Base-by-base conservation (phyloP, 139 green algal genomes). In the Medakamo hakoo region DNA sequence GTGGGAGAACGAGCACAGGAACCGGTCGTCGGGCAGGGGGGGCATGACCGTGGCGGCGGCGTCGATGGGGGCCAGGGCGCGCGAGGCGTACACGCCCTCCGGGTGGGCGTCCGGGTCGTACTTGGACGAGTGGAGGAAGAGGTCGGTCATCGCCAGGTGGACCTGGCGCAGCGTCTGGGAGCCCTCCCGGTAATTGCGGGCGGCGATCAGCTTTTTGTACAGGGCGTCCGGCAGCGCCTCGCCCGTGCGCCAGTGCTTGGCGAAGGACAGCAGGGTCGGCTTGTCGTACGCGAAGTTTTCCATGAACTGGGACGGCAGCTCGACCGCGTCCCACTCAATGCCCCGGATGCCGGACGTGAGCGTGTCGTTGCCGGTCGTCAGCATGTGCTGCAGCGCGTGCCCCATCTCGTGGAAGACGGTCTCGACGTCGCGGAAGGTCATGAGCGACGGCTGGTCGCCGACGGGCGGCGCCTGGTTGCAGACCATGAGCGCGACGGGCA, bases 331-430 rank as follows among this genome's bases (percentile, higher is more conserved):
- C 90, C 90, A 97, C 80, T 96, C 89, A 16, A 96, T 73, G 27
- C 78, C 78, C 3, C 84, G 70, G 76, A 98, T 98, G 59, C 90
- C 90, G 4, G 80, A 73, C 26, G 90, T 80, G 58, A 96, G 62
- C 24, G 88, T 89, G 69, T 96, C 87, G 4, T 81, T 62, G 68
- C 93, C 81, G 59, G 79, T 64, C 2, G 91, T 97, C 63, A 97
- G 74, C 91, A 97, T 95, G 81, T 96, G 88, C 79, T 95, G 91
- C 69, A 90, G 69, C 20, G 86, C 84, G 72, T 97, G 90, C 27
- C 90, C 87, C 76, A 84, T 88, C 79, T 97, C 91, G 75, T 97
- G 90, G 77, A 97, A 97, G 22, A 98, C 76, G 16, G 91, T 98
- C 82, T 97, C 91, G 58, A 97, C 91, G 67, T 94, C 78, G 59